phyloP scores from a whole-genome alignment of 306 rosid species.

The Castanopsis chinensis region DNA sequence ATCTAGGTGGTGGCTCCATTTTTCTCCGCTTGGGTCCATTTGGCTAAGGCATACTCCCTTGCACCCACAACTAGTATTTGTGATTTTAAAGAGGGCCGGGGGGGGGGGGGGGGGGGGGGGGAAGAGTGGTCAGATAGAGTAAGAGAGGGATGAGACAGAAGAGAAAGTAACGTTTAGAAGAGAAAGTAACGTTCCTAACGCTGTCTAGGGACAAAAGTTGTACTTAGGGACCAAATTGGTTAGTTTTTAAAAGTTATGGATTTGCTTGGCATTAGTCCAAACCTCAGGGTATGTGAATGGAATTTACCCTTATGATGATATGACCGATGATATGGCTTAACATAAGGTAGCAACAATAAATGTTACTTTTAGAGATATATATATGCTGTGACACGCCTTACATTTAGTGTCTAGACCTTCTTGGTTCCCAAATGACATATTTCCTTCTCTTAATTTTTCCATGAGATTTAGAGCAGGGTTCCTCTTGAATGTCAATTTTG shows the following conservation, averaged over 20 bases:
- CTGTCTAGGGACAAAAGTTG: too few species aligned
- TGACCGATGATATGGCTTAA: neutral
- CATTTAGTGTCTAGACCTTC: neutral
- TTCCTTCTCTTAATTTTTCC: neutral
- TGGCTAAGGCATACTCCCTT: too few species aligned
- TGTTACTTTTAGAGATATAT: neutral
- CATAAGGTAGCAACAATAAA: neutral
- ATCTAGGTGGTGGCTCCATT: too few species aligned
- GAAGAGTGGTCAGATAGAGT: neutral
- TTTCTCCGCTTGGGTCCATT: too few species aligned
- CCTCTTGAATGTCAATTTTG: neutral
- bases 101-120: too few species aligned
- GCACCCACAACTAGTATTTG: slow-evolving; percentile 20
- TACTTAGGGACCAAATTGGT: too few species aligned
- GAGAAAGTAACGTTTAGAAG: too few species aligned
- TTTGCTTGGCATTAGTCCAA: too few species aligned
- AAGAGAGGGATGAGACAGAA: too few species aligned
- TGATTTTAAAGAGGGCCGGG: slow-evolving; percentile 35
- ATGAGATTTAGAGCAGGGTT: neutral
- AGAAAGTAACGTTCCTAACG: too few species aligned
- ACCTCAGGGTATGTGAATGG: neutral
- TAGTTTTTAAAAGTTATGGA: too few species aligned
- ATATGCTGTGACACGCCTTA: neutral
- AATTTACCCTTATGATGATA: too few species aligned
- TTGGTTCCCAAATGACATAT: neutral